These are phyloP conservation scores for Salix suchowensis DNA, from an alignment of 345 rosid species.

Conservation along the genomic window DNA sequence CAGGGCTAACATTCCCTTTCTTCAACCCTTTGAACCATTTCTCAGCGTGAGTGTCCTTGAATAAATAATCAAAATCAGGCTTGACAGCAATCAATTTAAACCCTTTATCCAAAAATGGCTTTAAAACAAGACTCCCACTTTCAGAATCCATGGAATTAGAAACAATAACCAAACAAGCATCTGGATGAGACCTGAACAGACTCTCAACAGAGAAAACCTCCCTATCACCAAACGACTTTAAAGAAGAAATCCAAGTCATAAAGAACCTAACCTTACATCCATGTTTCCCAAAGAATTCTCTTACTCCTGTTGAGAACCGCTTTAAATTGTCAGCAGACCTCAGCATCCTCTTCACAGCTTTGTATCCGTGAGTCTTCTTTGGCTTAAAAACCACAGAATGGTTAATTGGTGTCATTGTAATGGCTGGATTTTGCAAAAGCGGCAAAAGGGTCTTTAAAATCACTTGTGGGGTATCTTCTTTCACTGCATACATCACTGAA, in stretches of 20 bases:
- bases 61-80: constrained; percentile 64
- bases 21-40: constrained; percentile 52
- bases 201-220: constrained; percentile 60
- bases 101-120: constrained; percentile 51
- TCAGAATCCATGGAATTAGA: constrained; percentile 66
- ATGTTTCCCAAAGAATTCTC: constrained; percentile 41
- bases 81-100: constrained; percentile 38
- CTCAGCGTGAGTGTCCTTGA: constrained; percentile 61
- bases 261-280: constrained; percentile 64
- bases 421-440: constrained; percentile 19
- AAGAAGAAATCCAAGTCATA: constrained; percentile 89
- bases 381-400: constrained; percentile 14
- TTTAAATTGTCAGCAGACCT: constrained; percentile 25
- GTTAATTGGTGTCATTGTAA: constrained; percentile 20
- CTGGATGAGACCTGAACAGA: constrained; percentile 56
- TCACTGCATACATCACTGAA: constrained; percentile 43
- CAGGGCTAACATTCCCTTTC: constrained; percentile 61
- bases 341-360: constrained; percentile 11
- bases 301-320: constrained; percentile 41
- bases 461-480: constrained; percentile 40
- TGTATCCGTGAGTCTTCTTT: constrained; percentile 5
- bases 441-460: constrained; percentile 33
- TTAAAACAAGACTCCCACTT: constrained; percentile 42
- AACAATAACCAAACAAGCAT: constrained; percentile 63
- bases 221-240: constrained; percentile 54